phyloP scores from a whole-genome alignment of 2,329 filamentous ascomycete species.

The Aspergillus fructus region DNA sequence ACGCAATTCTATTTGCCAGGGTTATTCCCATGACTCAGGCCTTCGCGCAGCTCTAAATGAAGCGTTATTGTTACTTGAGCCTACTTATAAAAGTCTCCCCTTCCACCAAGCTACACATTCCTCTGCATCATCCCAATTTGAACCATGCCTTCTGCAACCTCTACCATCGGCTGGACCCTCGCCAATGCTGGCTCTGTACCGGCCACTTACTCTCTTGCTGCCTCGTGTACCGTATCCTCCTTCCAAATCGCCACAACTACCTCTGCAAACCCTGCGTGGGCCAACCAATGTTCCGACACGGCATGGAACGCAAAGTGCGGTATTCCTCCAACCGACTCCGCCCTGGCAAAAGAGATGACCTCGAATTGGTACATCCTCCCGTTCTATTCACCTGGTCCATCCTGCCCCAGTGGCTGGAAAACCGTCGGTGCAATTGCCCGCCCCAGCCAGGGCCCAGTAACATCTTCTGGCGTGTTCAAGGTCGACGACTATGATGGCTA shows the following conservation, averaged over 20 bases:
- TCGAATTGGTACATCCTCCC: neutral
- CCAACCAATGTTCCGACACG: neutral
- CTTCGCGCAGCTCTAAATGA: too few relatives aligned
- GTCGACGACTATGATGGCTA: neutral
- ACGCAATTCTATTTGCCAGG: too few relatives aligned
- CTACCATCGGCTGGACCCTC: neutral
- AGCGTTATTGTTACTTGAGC: too few relatives aligned
- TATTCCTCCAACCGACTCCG: neutral
- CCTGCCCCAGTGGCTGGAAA: neutral
- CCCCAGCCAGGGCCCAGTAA: neutral
- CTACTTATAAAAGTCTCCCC: neutral
- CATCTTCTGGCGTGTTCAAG: neutral
- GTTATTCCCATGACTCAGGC: too few relatives aligned
- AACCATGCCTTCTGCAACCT: neutral
- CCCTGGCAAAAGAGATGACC: neutral
- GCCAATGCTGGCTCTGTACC: neutral
- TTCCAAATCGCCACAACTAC: neutral
- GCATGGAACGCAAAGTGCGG: too few relatives aligned
- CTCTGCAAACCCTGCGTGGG: neutral
- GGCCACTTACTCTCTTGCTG: neutral
- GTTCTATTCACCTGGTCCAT: neutral
- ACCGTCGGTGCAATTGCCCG: neutral
- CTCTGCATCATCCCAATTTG: too few relatives aligned
- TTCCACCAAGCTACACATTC: neutral
- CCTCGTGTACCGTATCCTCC: neutral